Conservation (phyloP, 352 stramenopile genomes). For the Pythium folliculosum region DNA sequence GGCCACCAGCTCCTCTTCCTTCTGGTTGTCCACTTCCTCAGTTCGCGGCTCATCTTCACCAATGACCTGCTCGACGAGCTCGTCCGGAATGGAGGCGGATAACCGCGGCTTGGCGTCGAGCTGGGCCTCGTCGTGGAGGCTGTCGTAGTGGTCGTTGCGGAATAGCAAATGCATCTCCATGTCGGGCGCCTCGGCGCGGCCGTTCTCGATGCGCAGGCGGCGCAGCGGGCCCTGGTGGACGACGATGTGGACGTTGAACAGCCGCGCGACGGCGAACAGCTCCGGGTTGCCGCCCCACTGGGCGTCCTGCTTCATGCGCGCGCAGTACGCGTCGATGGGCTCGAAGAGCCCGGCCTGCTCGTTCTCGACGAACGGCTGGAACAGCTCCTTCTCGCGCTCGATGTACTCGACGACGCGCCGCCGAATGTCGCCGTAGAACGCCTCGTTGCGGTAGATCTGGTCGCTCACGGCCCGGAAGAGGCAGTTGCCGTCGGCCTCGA, state of each 20-base stretch:
- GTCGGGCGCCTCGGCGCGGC: slow-evolving; percentile 33
- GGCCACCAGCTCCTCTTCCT: background rate
- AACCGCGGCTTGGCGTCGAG: slow-evolving; percentile 17
- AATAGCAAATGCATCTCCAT: slow-evolving; percentile 61
- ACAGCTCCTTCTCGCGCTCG: slow-evolving; percentile 58
- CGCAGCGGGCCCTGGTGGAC: slow-evolving; percentile 67
- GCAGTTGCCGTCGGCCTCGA: slow-evolving; percentile 82
- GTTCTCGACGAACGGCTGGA: slow-evolving; percentile 87
- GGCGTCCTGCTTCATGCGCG: slow-evolving; percentile 70
- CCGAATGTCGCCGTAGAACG: slow-evolving; percentile 59
- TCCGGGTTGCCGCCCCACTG: slow-evolving; percentile 85
- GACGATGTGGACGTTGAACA: slow-evolving; percentile 77
- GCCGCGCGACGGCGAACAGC: slow-evolving; percentile 64
- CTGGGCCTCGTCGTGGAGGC: slow-evolving; percentile 41
- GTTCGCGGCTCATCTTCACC: background rate
- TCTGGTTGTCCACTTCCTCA: background rate
- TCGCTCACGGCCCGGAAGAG: slow-evolving; percentile 78
- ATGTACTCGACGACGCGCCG: slow-evolving; percentile 73
- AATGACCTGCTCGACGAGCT: background rate
- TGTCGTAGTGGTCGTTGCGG: slow-evolving; percentile 85
- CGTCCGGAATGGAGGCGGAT: slow-evolving; percentile 6
- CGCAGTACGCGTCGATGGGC: slow-evolving; percentile 55
- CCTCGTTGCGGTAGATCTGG: slow-evolving; percentile 73
- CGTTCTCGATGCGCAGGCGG: slow-evolving; percentile 67
- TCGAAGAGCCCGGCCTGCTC: slow-evolving; percentile 66